Evolutionary conservation across 306 rosid species (phyloP).

Genomic region (Aeschynomene evenia): DNA sequence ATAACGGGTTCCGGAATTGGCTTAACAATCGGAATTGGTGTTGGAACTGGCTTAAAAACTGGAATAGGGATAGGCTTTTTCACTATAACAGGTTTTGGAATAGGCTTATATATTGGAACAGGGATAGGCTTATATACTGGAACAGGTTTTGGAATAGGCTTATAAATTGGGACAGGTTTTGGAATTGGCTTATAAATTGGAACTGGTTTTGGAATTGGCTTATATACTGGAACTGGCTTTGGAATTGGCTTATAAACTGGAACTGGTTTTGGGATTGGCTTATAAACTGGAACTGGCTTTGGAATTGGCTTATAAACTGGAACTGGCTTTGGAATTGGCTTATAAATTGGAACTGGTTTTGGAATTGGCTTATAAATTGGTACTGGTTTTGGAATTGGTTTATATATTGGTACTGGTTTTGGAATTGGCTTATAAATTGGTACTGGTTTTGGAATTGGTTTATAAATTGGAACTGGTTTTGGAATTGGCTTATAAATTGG

Average conservation of each 20-base stretch:
- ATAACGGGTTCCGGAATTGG: neutral
- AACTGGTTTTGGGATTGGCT: conserved; percentile 16
- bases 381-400: neutral
- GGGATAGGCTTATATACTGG: neutral
- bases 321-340: conserved; percentile 6
- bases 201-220: conserved; percentile 1
- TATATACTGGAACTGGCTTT: neutral
- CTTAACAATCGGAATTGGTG: neutral
- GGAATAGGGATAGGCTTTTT: conserved; percentile 16
- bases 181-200: neutral
- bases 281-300: neutral
- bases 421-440: neutral
- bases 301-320: neutral
- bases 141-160: too few species aligned
- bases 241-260: neutral
- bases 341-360: neutral
- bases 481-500: neutral
- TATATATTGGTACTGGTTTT: neutral
- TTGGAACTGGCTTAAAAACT: neutral
- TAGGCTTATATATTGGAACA: neutral
- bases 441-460: conserved; percentile 14
- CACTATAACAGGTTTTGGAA: neutral
- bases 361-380: neutral
- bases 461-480: neutral
- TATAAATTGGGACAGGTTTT: neutral